Conservation (phyloP, 208 protist species). For the Crithidia brevicula region DNA sequence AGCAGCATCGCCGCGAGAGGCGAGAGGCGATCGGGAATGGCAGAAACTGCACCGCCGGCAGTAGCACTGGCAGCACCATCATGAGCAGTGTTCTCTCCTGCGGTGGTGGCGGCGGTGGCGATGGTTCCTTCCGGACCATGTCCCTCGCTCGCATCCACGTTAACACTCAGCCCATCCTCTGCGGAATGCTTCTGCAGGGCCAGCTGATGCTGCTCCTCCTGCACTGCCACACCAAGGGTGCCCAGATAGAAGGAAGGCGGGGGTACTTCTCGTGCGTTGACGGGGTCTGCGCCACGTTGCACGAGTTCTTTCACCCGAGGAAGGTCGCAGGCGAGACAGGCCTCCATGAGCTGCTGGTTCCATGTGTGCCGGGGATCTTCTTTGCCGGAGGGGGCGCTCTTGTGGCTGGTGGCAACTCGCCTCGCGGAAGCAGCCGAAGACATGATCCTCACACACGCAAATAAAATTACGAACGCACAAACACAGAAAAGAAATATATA, state of each 20-base stretch:
- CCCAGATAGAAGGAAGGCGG: conserved; percentile 36
- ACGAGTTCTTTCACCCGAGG: conserved; percentile 40
- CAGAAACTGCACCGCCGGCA: not conserved
- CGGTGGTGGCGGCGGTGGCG: not conserved
- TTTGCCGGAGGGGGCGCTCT: conserved; percentile 9
- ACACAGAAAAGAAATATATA: conserved; percentile 13
- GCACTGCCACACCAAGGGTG: not conserved
- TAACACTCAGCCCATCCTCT: not conserved
- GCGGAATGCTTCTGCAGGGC: conserved; percentile 1
- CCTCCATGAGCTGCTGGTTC: conserved; percentile 78
- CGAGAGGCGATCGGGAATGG: conserved; percentile 12
- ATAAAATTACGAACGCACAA: conserved; percentile 7
- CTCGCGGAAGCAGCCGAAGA: too few relatives aligned
- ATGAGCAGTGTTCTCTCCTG: not conserved
- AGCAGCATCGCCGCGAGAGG: conserved; percentile 52
- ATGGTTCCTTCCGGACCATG: not conserved
- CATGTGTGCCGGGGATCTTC: conserved; percentile 88
- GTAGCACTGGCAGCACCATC: not conserved
- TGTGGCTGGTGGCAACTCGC: too few relatives aligned
- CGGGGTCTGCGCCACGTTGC: conserved; percentile 64
- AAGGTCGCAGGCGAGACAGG: conserved; percentile 55
- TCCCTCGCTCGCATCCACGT: not conserved
- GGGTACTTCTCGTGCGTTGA: conserved; percentile 54
- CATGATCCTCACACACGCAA: not conserved
- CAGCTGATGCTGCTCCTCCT: conserved; percentile 12